Conservation (phyloP, 768 basidiomycete genomes). For the Albatrellus ellisii region DNA sequence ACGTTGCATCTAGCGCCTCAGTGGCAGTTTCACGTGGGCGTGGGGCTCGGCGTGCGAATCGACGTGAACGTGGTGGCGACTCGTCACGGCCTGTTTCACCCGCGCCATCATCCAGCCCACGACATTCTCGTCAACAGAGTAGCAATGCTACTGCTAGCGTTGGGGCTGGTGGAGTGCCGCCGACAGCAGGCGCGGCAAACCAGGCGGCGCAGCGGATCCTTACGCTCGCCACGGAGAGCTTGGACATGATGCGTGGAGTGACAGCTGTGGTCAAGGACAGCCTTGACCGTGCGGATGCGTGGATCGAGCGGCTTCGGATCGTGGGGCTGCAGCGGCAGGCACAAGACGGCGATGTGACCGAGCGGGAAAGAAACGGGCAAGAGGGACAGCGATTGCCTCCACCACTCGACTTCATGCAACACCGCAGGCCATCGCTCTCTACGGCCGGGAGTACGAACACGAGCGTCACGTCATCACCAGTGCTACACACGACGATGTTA, state of each 20-base stretch:
- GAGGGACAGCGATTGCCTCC: slow-evolving; percentile 1
- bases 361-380: neutral
- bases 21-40: slow-evolving; percentile 13
- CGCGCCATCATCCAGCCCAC: slow-evolving; percentile 5
- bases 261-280: slow-evolving; percentile 83
- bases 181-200: slow-evolving; percentile 42
- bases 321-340: slow-evolving; percentile 58
- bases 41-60: slow-evolving; percentile 7
- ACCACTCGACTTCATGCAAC: slow-evolving; percentile 7
- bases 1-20: slow-evolving; percentile 9
- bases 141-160: slow-evolving; percentile 17
- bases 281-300: slow-evolving; percentile 80
- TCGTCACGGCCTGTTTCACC: slow-evolving; percentile 21
- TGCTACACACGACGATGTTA: slow-evolving; percentile 3
- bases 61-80: slow-evolving; percentile 2
- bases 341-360: neutral
- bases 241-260: slow-evolving; percentile 87
- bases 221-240: slow-evolving; percentile 76
- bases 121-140: slow-evolving; percentile 17
- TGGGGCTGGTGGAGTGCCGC: slow-evolving; percentile 17
- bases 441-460: slow-evolving; percentile 9
- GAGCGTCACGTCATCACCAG: slow-evolving; percentile 8
- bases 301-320: slow-evolving; percentile 72
- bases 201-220: slow-evolving; percentile 72
- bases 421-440: slow-evolving; percentile 5